A percentile compares a stretch with the other conserved stretches of the same genome.
Evolutionary conservation across 768 basidiomycete species (phyloP).

Genomic region (Boletus vermiculosoides): DNA sequence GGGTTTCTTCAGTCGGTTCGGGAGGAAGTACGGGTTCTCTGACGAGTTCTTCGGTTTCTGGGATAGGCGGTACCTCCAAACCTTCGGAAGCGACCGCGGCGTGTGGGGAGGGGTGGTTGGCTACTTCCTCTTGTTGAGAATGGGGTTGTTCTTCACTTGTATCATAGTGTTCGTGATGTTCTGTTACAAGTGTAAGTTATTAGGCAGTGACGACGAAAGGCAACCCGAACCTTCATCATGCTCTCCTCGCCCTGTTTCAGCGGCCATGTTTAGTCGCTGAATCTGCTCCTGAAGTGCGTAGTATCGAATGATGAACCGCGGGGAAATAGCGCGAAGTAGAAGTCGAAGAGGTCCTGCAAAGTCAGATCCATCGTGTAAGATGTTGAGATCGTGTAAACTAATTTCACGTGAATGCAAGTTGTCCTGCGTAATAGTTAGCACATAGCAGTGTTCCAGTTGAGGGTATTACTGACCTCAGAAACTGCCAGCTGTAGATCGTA

Average conservation of each 20-base stretch:
- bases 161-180: conserved; percentile 12
- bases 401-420: conserved; percentile 67
- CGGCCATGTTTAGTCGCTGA: conserved; percentile 33
- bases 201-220: neutral
- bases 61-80: neutral
- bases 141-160: conserved; percentile 6
- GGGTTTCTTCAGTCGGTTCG: conserved; percentile 4
- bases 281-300: conserved; percentile 61
- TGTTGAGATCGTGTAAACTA: conserved; percentile 69
- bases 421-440: conserved; percentile 45
- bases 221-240: conserved; percentile 20
- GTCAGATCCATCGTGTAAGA: conserved; percentile 64
- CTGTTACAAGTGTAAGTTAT: conserved; percentile 13
- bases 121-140: conserved; percentile 8
- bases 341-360: conserved; percentile 63
- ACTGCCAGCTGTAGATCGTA: conserved; percentile 62
- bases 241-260: conserved; percentile 17
- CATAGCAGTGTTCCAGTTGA: neutral
- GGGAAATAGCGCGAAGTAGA: conserved; percentile 43
- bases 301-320: conserved; percentile 69
- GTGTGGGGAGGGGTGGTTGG: neutral
- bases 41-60: conserved; percentile 1
- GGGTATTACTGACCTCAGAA: conserved; percentile 52
- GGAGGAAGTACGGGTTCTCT: conserved; percentile 1
- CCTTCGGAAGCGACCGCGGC: neutral